Base-by-base conservation (phyloP, 345 rosid genomes). In the Jatropha curcas region DNA sequence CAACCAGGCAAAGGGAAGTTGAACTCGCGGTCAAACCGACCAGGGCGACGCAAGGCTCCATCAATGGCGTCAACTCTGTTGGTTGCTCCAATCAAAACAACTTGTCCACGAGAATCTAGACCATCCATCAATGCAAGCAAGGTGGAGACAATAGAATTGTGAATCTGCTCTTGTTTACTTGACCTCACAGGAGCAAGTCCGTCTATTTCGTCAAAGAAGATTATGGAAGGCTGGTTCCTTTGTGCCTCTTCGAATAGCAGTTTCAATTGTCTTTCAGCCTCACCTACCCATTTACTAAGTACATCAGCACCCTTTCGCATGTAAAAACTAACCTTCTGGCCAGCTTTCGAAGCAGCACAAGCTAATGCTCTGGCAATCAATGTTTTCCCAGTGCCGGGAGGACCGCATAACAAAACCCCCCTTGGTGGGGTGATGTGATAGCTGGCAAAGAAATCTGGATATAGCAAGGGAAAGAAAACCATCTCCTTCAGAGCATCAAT, bases 281-380 rank as follows among this genome's bases (percentile, higher is more conserved):
- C 99, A 67, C 99, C 99, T 81, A 96, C 99, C 99, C 99, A 96
- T 78, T 96, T 96, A 84, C 99, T 96, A 76, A 96, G 97, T 51
- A 96, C 99, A 79, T 96, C 99, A 79, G 99, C 99, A 80, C 99
- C 99, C 86, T 96, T 96, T 45, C 99, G 92, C 99, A 96, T 96
- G 80, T 96, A 96, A 88, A 96, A 96, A 80, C 93, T 96, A 68
- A 96, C 99, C 82, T 96, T 96, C 90, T 96, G 98, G 27, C 99
- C 99, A 84, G 99, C 98, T 81, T 86, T 96, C 72, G 99, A 96
- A 86, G 99, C 99, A 88, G 99, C 97, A 87, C 96, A 93, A 39
- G 99, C 99, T 79, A 96, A 85, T 70, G 99, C 99, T 86, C 99
- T 85, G 35, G 99, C 99, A 82, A 96, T 91, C 82, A 96, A 84